phyloP scores from a whole-genome alignment of 495 filamentous ascomycete genomes.

The Aspergillus indologenus region DNA sequence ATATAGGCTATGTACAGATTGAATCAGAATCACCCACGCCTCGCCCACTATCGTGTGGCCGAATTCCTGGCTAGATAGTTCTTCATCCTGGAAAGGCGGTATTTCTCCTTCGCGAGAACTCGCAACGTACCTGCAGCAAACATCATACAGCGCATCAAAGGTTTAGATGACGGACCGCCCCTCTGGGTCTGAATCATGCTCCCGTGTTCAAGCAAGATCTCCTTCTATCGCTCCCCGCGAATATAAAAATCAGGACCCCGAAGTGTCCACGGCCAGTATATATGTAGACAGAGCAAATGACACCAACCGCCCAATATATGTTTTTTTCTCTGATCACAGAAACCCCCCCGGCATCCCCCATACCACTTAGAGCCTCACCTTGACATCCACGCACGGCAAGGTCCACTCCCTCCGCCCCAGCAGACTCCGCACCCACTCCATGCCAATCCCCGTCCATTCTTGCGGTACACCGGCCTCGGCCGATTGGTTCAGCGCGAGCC shows the following conservation, averaged over 20 bases:
- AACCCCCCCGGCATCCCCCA: too few species aligned
- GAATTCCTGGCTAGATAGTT: not conserved
- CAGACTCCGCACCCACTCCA: constrained; percentile 78
- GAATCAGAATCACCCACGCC: not conserved
- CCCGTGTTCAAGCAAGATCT: not conserved
- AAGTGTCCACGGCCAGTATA: not conserved
- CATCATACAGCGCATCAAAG: too few species aligned
- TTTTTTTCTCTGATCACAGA: too few species aligned
- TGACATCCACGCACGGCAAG: constrained; percentile 78
- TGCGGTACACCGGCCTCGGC: constrained; percentile 13
- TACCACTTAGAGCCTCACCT: constrained; percentile 58
- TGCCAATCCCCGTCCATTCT: constrained; percentile 76
- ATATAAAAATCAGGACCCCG: not conserved
- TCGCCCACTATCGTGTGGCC: not conserved
- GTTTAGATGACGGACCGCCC: too few species aligned
- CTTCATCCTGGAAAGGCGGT: too few species aligned
- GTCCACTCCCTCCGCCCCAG: constrained; percentile 77
- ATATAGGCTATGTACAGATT: not conserved
- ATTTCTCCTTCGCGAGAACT: too few species aligned
- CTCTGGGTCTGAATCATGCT: too few species aligned
- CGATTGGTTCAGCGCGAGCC: constrained; percentile 28
- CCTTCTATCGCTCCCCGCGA: not conserved
- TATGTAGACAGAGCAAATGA: not conserved
- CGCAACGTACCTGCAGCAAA: not conserved
- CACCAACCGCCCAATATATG: not conserved